These are phyloP conservation scores for Diaporthe ampelina DNA, from an alignment of 2,329 filamentous ascomycete genomes.

Conservation along the genomic window DNA sequence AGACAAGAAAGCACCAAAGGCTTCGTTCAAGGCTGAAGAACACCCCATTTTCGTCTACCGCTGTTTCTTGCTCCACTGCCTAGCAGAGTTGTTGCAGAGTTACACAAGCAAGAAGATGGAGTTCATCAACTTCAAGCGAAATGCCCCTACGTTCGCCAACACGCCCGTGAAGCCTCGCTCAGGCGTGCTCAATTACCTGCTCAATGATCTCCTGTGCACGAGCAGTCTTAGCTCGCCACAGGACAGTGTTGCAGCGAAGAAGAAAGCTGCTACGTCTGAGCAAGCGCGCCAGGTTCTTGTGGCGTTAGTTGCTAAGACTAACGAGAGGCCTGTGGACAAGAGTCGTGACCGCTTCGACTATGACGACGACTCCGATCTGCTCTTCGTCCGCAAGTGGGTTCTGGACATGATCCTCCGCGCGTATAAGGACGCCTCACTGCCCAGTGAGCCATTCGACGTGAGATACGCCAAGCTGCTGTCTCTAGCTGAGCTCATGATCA, in stretches of 20 bases:
- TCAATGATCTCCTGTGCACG: slow-evolving; percentile 80
- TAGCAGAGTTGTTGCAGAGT: slow-evolving; percentile 89
- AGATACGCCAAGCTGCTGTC: slow-evolving; percentile 91
- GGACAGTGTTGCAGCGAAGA: slow-evolving; percentile 84
- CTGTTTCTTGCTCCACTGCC: slow-evolving; percentile 92
- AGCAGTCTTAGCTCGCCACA: slow-evolving; percentile 75
- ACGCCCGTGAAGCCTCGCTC: slow-evolving; percentile 96
- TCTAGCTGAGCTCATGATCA: slow-evolving; percentile 91
- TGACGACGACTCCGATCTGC: slow-evolving; percentile 85
- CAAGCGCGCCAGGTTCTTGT: slow-evolving; percentile 91
- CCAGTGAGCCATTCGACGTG: slow-evolving; percentile 83
- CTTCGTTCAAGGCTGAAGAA: slow-evolving; percentile 88
- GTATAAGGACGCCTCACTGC: slow-evolving; percentile 88
- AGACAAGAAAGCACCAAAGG: slow-evolving; percentile 77
- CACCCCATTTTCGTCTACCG: slow-evolving; percentile 97
- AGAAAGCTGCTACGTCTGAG: slow-evolving; percentile 85
- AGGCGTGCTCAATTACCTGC: slow-evolving; percentile 91
- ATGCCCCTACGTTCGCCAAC: slow-evolving; percentile 83
- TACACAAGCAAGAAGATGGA: slow-evolving; percentile 98
- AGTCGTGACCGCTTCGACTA: slow-evolving; percentile 71
- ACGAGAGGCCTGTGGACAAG: slow-evolving; percentile 77
- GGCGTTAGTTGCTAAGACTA: slow-evolving; percentile 88
- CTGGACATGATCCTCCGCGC: slow-evolving; percentile 92
- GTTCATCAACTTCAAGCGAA: slow-evolving; percentile 99
- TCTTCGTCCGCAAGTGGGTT: slow-evolving; percentile 95